phyloP scores from a whole-genome alignment of 768 basidiomycete genomes.

The Tylopilus balloui region DNA sequence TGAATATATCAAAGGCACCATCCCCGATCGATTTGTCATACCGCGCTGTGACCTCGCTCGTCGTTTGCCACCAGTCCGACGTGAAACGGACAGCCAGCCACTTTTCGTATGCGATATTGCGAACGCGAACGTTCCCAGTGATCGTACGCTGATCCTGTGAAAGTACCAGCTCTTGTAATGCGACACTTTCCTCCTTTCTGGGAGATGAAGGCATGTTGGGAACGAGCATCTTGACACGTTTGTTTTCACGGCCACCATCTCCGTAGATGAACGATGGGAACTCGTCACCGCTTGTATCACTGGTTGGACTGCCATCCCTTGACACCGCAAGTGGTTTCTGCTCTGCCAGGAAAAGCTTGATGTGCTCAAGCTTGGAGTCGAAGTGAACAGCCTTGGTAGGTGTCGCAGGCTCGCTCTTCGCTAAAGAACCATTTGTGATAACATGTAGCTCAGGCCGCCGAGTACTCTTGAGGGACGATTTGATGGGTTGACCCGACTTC shows the following conservation, averaged over 20 bases:
- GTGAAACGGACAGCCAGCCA: constrained; percentile 88
- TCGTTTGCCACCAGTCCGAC: constrained; percentile 93
- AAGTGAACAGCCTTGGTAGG: constrained; percentile 93
- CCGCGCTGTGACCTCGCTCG: constrained; percentile 82
- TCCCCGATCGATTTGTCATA: constrained; percentile 44
- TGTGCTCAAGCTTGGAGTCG: constrained; percentile 85
- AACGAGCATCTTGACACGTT: constrained; percentile 53
- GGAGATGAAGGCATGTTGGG: constrained; percentile 59
- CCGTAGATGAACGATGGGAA: constrained; percentile 69
- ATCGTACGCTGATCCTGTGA: constrained; percentile 51
- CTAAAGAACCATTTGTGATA: constrained; percentile 42
- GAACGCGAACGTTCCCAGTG: constrained; percentile 70
- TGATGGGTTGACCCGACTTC: constrained; percentile 91
- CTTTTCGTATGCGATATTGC: constrained; percentile 86
- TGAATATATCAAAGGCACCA: constrained; percentile 62
- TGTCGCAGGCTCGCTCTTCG: constrained; percentile 76
- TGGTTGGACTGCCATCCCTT: constrained; percentile 83
- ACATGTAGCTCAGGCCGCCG: constrained; percentile 52
- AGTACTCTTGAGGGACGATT: constrained; percentile 80
- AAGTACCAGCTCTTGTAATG: constrained; percentile 53
- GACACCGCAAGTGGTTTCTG: constrained; percentile 94
- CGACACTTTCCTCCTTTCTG: constrained; percentile 41
- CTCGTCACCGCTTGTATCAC: constrained; percentile 78
- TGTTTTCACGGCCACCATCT: constrained; percentile 30
- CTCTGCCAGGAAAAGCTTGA: constrained; percentile 91